phyloP scores from a whole-genome alignment of 768 basidiomycete genomes.

The Ramaria sp. region DNA sequence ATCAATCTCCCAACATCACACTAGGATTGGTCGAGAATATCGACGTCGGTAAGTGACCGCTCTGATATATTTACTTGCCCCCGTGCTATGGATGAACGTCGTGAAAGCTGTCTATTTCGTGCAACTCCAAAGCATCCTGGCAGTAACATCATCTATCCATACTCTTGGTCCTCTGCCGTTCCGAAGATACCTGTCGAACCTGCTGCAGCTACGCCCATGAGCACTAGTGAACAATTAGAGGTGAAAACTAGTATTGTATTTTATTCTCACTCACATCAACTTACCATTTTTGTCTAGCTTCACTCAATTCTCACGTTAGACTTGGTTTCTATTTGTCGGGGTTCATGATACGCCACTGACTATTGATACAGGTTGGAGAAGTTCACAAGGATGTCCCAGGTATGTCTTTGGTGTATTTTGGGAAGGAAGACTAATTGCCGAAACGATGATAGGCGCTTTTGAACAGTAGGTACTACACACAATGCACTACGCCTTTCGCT shows the following conservation, averaged over 20 bases:
- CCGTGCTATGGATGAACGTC: not conserved
- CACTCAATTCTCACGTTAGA: not conserved
- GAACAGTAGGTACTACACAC: slow-evolving; percentile 20
- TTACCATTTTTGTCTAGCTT: not conserved
- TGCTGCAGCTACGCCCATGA: not conserved
- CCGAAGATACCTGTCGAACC: slow-evolving; percentile 1
- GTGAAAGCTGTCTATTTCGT: too few species aligned
- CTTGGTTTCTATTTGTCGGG: slow-evolving; percentile 24
- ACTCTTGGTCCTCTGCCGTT: slow-evolving; percentile 37
- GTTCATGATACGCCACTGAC: slow-evolving; percentile 22
- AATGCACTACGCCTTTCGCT: too few species aligned
- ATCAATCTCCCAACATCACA: slow-evolving; percentile 30
- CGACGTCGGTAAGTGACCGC: slow-evolving; percentile 29
- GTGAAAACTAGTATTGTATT: slow-evolving; percentile 37
- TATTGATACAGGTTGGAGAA: slow-evolving; percentile 30
- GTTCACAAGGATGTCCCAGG: slow-evolving; percentile 32
- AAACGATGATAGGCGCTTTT: slow-evolving; percentile 20
- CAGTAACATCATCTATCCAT: slow-evolving; percentile 37
- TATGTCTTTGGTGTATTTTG: slow-evolving; percentile 13
- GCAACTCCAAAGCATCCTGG: slow-evolving; percentile 7
- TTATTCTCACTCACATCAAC: not conserved
- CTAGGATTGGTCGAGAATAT: slow-evolving; percentile 41
- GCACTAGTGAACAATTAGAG: not conserved
- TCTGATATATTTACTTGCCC: not conserved
- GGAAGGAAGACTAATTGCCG: not conserved